phyloP scores from a whole-genome alignment of 345 rosid species.

The Triadica sebifera region DNA sequence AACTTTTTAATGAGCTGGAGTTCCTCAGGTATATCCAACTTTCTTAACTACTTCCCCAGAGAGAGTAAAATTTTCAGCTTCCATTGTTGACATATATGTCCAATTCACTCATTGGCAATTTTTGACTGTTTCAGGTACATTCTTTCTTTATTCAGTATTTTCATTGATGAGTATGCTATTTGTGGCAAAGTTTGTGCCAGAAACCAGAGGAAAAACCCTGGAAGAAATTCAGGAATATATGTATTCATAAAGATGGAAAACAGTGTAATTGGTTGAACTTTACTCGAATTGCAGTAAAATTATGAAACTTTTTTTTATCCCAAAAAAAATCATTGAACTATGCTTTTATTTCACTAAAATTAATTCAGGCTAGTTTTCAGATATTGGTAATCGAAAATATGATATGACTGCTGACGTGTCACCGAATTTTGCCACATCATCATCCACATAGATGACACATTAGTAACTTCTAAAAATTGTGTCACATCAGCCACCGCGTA shows the following conservation, averaged over 20 bases:
- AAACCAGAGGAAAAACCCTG: slow-evolving; percentile 88
- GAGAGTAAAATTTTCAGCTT: not conserved
- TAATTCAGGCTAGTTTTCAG: too few species aligned
- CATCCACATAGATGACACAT: too few species aligned
- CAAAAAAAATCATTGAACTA: too few species aligned
- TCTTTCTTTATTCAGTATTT: slow-evolving; percentile 61
- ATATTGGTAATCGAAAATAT: too few species aligned
- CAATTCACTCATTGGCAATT: not conserved
- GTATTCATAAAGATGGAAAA: slow-evolving; percentile 37
- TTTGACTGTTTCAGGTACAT: slow-evolving; percentile 56
- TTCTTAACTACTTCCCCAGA: not conserved
- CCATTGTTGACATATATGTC: not conserved
- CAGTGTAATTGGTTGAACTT: too few species aligned
- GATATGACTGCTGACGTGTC: too few species aligned
- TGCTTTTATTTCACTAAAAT: too few species aligned
- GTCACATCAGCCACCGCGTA: too few species aligned
- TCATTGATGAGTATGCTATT: slow-evolving; percentile 57
- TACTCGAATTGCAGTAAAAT: too few species aligned
- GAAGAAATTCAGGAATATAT: slow-evolving; percentile 84
- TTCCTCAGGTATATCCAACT: slow-evolving; percentile 48
- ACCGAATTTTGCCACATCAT: too few species aligned
- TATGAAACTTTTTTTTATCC: too few species aligned
- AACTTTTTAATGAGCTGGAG: slow-evolving; percentile 85
- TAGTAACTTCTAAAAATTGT: too few species aligned
- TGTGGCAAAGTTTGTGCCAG: slow-evolving; percentile 78